Evolutionary conservation across 148 eudicot genomes (phyloP), one percentile per base, ranked within the genome.

Genomic region (Chenopodium quinoa): DNA sequence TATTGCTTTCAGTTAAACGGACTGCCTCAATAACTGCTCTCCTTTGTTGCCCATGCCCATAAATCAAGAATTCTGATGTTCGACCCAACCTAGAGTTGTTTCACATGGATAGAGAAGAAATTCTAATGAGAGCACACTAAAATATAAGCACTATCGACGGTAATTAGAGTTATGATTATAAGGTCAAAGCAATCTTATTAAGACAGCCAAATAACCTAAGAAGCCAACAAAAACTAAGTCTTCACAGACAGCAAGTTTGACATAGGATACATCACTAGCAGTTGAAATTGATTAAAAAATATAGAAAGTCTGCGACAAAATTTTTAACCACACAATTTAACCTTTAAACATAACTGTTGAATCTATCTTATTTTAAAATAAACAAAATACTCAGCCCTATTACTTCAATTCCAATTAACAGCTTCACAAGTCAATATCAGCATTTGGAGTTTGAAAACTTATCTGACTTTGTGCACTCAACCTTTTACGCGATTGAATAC

Each of bases 41-140:
- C 80, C 97, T 91, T 86, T 95, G 97, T 87, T 92, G 99, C 68
- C 97, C 97, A 84, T 95, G 94, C 82, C 99, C 99, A 85, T 91
- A 95, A 54, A 95, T 91, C 76, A 91, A 82, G 77, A 95, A 95
- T 20, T 93, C 97, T 82, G 97, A 84, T 16, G 96, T 92, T 37
- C 95, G 95, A 20, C 88, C 92, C 81, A 95, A 86, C 91, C 99
- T 95, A 81, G 81, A 77, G 80, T 79, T 37, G 85, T 23, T 25
- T 27, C 11, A 47, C 25, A n/a, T 20, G n/a, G 65, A n/a, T 22
- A 11, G 32, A 32, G 56, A 16, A 48, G 27, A 62, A 47, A 60
- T 9, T 1, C 12, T 11, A 12, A 25, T 50, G 54, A 10, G 67
- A 32, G 37, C 50, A 29, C 22, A 63, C 77, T 10, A 32, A 46